A percentile compares a stretch with the other conserved stretches of the same genome.
Evolutionary conservation across 2,329 filamentous ascomycete species (phyloP).

Genomic region (Xylariaceae sp.): DNA sequence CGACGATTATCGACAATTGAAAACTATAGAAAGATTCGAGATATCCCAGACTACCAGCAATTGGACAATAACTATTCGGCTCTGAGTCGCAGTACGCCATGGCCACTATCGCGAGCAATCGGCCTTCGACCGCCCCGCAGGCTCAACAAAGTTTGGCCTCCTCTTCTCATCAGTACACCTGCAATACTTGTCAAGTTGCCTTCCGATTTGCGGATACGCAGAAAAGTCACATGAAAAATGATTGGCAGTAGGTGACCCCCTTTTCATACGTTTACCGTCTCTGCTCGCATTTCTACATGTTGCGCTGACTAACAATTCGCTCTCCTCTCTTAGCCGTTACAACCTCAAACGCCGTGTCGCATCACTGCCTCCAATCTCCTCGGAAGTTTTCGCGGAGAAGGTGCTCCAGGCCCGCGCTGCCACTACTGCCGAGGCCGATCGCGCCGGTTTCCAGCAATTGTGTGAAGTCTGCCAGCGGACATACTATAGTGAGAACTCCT

Average conservation of each 20-base stretch:
- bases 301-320: slow-evolving; percentile 11
- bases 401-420: slow-evolving; percentile 85
- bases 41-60: background rate
- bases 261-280: background rate
- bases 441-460: slow-evolving; percentile 78
- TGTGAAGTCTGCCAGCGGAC: slow-evolving; percentile 83
- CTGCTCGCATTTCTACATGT: background rate
- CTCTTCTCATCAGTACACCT: slow-evolving; percentile 81
- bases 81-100: slow-evolving; percentile 32
- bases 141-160: slow-evolving; percentile 29
- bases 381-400: slow-evolving; percentile 92
- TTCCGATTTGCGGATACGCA: slow-evolving; percentile 93
- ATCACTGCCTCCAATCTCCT: slow-evolving; percentile 81
- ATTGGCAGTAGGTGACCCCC: slow-evolving; percentile 78
- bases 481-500: slow-evolving; percentile 96
- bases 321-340: slow-evolving; percentile 60
- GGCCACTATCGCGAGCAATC: slow-evolving; percentile 43
- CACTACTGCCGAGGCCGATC: slow-evolving; percentile 76
- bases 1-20: background rate
- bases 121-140: slow-evolving; percentile 27
- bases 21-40: background rate
- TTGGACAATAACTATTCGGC: background rate
- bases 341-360: slow-evolving; percentile 94
- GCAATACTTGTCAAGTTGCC: slow-evolving; percentile 96
- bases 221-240: slow-evolving; percentile 92